Conservation (phyloP, 225 moss, liverwort and hornwort species). For the Ulota crispa region DNA sequence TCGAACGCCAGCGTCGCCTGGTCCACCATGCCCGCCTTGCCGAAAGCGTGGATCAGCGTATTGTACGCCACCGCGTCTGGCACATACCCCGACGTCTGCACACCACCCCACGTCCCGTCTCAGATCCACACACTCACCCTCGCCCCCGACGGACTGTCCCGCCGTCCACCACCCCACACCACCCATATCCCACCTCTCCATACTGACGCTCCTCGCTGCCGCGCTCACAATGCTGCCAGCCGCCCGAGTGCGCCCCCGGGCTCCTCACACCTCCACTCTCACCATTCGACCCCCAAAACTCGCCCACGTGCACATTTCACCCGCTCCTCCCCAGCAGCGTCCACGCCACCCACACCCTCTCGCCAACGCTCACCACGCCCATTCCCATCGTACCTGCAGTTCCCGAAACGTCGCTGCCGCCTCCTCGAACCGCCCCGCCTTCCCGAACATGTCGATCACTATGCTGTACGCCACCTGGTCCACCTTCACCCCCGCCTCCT, state of each 20-base stretch:
- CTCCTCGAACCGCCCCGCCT: slow-evolving; percentile 59
- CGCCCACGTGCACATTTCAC: background rate
- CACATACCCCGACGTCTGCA: slow-evolving; percentile 50
- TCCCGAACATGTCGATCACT: slow-evolving; percentile 68
- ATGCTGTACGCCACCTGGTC: slow-evolving; percentile 66
- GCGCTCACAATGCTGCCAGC: background rate
- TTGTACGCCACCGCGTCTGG: slow-evolving; percentile 63
- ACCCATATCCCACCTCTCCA: no score
- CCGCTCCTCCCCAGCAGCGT: background rate
- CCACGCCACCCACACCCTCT: background rate
- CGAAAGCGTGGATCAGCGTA: slow-evolving; percentile 62
- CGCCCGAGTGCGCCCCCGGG: no score
- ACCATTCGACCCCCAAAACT: background rate
- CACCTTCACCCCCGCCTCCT: slow-evolving; percentile 34
- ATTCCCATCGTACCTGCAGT: slow-evolving; percentile 39
- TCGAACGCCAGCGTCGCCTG: slow-evolving; percentile 58
- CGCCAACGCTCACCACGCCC: background rate
- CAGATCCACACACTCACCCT: background rate
- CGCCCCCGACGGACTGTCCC: background rate
- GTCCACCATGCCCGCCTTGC: slow-evolving; percentile 61
- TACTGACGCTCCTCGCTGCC: no score
- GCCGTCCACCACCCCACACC: background rate
- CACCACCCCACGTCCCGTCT: background rate
- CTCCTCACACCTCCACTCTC: background rate
- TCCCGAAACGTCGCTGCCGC: slow-evolving; percentile 56